Base-by-base conservation (phyloP, 2,329 filamentous ascomycete species). In the Hymenoscyphus repandus region DNA sequence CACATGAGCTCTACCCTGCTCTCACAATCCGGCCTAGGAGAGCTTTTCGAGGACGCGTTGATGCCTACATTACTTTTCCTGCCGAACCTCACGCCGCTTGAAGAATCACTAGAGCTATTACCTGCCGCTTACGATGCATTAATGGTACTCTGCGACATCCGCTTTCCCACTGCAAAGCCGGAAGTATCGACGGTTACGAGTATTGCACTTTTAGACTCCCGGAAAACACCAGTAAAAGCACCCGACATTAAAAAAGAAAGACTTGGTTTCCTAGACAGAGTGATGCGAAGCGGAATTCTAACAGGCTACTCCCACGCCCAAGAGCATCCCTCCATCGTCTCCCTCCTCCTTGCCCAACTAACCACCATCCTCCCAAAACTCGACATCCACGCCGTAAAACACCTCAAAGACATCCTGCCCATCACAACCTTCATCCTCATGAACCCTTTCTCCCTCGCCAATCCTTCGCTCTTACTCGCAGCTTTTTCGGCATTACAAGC, bases 51-150 rank as follows among this genome's bases (percentile, higher is more conserved):
- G 61, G 79, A 89, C 17, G 79, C 83, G 2, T 69, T 89, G 1
- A 77, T 84, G 57, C 87, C 89, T 0, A 82, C 83, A 33, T 76
- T 96, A n/a, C 75, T 85, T 6, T 88, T 83, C 60, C 74, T 96
- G 5, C 91, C 92, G 0, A 81, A 77, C 11, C 72, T 95, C 38
- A 96, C 89, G 0, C 82, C 87, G 0, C 85, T 88, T 61, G 65
- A 75, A 0, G 86, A 93, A 50, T 87, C 87, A 3, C 63, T 86
- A 1, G 62, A 64, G 1, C 70, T 96, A 2, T 75, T 96, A 1
- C 63, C 67, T 5, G 73, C 76, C 6, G 82, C 86, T 0, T 95
- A 90, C 57, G 73, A 77, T 6, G 82, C 83, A 1, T 72, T 95
- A 2, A 69, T 86, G 15, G 69, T 71, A 0, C 74, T 96, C 5